phyloP scores from a whole-genome alignment of 164 flowering plant genomes.

The Amborella trichopoda region DNA sequence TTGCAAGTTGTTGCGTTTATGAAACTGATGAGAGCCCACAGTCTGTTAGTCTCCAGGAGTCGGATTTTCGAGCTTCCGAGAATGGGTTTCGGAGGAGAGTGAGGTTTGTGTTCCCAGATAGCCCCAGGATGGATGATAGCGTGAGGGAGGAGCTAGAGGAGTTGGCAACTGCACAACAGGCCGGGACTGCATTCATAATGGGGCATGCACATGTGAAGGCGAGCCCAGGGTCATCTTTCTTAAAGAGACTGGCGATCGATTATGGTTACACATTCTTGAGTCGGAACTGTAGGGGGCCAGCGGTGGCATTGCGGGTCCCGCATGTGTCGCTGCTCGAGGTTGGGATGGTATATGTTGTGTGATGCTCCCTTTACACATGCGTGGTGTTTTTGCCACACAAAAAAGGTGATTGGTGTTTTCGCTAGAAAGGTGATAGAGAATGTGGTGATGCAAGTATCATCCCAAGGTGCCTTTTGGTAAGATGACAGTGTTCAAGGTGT shows the following conservation, averaged over 20 bases:
- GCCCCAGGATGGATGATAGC: conserved; percentile 11
- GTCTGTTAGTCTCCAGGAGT: conserved; percentile 46
- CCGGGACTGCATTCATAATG: conserved; percentile 81
- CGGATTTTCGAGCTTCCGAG: conserved; percentile 21
- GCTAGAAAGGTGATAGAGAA: too few relatives aligned
- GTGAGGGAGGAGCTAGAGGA: conserved; percentile 59
- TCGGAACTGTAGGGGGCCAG: conserved; percentile 81
- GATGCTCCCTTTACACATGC: too few relatives aligned
- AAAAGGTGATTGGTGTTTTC: too few relatives aligned
- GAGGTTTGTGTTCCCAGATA: conserved; percentile 41
- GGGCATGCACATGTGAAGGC: conserved; percentile 82
- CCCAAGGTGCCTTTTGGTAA: too few relatives aligned
- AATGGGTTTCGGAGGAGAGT: conserved; percentile 44
- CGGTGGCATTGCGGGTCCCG: conserved; percentile 73
- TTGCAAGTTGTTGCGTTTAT: too few relatives aligned
- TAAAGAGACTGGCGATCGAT: conserved; percentile 58
- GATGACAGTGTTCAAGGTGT: too few relatives aligned
- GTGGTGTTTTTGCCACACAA: too few relatives aligned
- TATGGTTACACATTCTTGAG: conserved; percentile 62
- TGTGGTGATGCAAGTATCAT: too few relatives aligned
- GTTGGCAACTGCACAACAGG: conserved; percentile 45
- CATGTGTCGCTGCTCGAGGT: conserved; percentile 82
- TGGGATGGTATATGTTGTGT: conserved; percentile 87
- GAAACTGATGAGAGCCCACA: conserved; percentile 45
- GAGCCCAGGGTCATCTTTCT: conserved; percentile 60